Evolutionary conservation across 345 rosid species (phyloP).

Genomic region (Lumnitzera racemosa): DNA sequence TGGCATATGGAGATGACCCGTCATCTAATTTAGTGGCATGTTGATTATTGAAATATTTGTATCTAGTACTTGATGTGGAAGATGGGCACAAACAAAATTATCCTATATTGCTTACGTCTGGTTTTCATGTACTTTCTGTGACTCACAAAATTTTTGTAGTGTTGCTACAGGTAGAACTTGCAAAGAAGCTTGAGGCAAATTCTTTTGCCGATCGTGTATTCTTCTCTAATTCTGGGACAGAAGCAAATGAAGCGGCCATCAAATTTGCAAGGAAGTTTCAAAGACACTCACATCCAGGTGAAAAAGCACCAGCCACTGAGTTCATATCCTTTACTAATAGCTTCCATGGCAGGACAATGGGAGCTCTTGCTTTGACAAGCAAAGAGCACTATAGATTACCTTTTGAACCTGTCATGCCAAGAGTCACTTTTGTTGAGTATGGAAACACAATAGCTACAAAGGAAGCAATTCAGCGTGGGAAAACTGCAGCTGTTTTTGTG

Average conservation of each 20-base stretch:
- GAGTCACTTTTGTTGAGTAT: constrained; percentile 78
- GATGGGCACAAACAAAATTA: too few species aligned
- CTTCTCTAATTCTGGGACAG: constrained; percentile 84
- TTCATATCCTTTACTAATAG: constrained; percentile 72
- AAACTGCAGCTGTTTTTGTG: constrained; percentile 82
- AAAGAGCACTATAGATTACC: constrained; percentile 80
- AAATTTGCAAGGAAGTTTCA: constrained; percentile 89
- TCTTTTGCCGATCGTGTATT: constrained; percentile 87
- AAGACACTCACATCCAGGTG: constrained; percentile 47
- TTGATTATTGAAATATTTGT: too few species aligned
- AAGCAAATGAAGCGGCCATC: constrained; percentile 96
- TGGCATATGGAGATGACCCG: too few species aligned
- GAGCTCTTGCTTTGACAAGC: constrained; percentile 91
- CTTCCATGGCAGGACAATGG: constrained; percentile 96
- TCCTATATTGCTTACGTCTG: too few species aligned
- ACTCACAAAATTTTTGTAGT: too few species aligned
- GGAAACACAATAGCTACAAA: constrained; percentile 61
- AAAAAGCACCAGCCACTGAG: constrained; percentile 41
- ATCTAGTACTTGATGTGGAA: too few species aligned
- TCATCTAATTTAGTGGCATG: too few species aligned
- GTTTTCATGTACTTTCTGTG: too few species aligned
- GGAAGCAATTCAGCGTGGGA: constrained; percentile 41
- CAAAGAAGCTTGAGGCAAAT: constrained; percentile 55
- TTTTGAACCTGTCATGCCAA: constrained; percentile 98
- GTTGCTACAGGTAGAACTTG: constrained; percentile 64